Evolutionary conservation across 345 rosid species (phyloP), one percentile per base, ranked within the genome.

Genomic region (Eucalyptus erythrocorys): DNA sequence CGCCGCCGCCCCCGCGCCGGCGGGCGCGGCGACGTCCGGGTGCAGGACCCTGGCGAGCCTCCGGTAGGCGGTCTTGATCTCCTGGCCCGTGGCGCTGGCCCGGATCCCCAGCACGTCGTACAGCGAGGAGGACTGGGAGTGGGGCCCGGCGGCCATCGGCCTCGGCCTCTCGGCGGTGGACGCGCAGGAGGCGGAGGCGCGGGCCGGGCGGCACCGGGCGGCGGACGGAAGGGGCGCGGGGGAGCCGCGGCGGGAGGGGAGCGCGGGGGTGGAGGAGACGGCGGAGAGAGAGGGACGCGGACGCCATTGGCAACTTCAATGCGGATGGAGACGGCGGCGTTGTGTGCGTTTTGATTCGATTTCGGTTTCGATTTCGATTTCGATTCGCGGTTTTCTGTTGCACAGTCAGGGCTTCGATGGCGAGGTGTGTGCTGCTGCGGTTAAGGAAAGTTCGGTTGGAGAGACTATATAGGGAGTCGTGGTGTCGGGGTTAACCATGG

Each of bases 61-160:
- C 90, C 98, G 82, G 90, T 96, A 96, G 53, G 98, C 97, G 24
- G 95, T 26, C 90, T 95, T 96, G 91, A 96, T 94, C 84, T 96
- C 98, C 86, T 90, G 93, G 86, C 89, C 88, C 48, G 94, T 89
- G 88, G 98, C 97, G 17, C 94, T 95, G 61, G 17, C 85, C 88
- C 89, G 94, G 85, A 96, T 89, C 68, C 97, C 97, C n/a, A 96
- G 90, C 30, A 96, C 93, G 22, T 93, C 94, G 89, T 96, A 96
- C 14, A 94, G 91, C 1, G 97, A 94, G 1, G 92, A 88, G 2
- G 90, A 89, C 27, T 85, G 48, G 87, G 40, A 91, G 79, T 6
- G 47, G 66, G 47, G 19, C 11, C 64, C 61, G 7, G 30, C 40
- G n/a, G 64, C 43, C 14, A 45, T 88, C 59, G 57, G 86, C 50